Percentiles rank a stretch among this genome's conserved stretches.
phyloP scores from a whole-genome alignment of 23 red algal species.

The Gracilaria caudata region DNA sequence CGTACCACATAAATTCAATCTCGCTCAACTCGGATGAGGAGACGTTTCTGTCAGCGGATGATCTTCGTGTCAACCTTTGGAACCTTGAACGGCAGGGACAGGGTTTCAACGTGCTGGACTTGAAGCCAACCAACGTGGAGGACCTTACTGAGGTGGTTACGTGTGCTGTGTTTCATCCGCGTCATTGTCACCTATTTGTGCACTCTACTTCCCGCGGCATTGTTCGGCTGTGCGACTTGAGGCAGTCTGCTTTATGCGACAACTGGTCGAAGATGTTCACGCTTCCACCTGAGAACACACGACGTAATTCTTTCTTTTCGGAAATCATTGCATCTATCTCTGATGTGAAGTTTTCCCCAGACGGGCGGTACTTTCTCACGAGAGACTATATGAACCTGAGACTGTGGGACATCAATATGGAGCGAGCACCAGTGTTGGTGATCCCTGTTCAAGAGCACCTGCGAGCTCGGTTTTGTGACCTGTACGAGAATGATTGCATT shows the following conservation, averaged over 20 bases:
- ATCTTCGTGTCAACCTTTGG: slow-evolving; percentile 95
- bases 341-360: slow-evolving; percentile 84
- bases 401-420: slow-evolving; percentile 92
- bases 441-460: slow-evolving; percentile 91
- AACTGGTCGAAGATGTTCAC: slow-evolving; percentile 49
- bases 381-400: slow-evolving; percentile 93
- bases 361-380: slow-evolving; percentile 89
- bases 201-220: slow-evolving; percentile 81
- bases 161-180: slow-evolving; percentile 86
- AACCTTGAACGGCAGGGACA: slow-evolving; percentile 67
- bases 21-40: slow-evolving; percentile 96
- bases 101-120: slow-evolving; percentile 93
- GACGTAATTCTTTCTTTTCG: slow-evolving; percentile 81
- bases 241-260: slow-evolving; percentile 80
- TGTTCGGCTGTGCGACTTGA: slow-evolving; percentile 87
- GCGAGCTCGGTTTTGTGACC: slow-evolving; percentile 75
- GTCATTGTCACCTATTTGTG: slow-evolving; percentile 92
- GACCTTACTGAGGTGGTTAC: slow-evolving; percentile 96
- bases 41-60: slow-evolving; percentile 94
- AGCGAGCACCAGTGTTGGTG: slow-evolving; percentile 70
- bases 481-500: slow-evolving; percentile 99
- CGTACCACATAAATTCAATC: slow-evolving; percentile 98
- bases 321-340: slow-evolving; percentile 94
- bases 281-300: background rate
- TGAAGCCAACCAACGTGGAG: slow-evolving; percentile 96